Conservation (phyloP, 2,329 filamentous ascomycete species). For the Cercospora beticola region DNA sequence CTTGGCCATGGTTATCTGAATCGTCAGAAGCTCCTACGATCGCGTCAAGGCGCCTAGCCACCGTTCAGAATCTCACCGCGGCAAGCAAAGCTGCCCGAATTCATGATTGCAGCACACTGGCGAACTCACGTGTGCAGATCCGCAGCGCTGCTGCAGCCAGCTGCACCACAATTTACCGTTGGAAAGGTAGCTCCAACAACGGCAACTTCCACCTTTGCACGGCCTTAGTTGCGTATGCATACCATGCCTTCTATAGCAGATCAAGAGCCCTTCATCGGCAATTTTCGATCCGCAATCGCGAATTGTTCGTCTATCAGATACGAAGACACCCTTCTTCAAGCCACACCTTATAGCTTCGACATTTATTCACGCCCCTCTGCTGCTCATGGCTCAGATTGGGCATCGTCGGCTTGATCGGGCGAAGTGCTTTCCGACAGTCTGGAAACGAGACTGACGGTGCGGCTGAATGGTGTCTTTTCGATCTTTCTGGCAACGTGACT, state of each 20-base stretch:
- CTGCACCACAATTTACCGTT: neutral
- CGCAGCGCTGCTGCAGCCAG: neutral
- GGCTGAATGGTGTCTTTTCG: neutral
- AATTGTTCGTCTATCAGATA: neutral
- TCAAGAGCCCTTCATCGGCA: neutral
- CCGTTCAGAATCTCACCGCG: neutral
- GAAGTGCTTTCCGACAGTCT: conserved; percentile 2
- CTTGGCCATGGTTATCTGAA: neutral
- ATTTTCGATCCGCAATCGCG: neutral
- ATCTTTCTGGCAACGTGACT: conserved; percentile 5
- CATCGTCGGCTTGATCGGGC: conserved; percentile 10
- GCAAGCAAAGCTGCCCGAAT: conserved; percentile 2
- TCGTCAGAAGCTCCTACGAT: neutral
- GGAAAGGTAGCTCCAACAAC: neutral
- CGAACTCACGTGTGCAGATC: neutral
- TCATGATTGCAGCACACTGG: neutral
- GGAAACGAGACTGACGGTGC: conserved; percentile 9
- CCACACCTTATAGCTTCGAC: neutral
- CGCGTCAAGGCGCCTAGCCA: neutral
- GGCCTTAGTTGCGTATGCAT: neutral
- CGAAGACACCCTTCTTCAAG: neutral
- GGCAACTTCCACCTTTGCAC: neutral
- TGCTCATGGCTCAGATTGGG: neutral
- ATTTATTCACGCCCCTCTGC: neutral
- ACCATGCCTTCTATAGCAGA: neutral